Evolutionary conservation across 352 stramenopile genomes (phyloP), one percentile per base, ranked within the genome.

Genomic region (Aphanomyces stellatus): DNA sequence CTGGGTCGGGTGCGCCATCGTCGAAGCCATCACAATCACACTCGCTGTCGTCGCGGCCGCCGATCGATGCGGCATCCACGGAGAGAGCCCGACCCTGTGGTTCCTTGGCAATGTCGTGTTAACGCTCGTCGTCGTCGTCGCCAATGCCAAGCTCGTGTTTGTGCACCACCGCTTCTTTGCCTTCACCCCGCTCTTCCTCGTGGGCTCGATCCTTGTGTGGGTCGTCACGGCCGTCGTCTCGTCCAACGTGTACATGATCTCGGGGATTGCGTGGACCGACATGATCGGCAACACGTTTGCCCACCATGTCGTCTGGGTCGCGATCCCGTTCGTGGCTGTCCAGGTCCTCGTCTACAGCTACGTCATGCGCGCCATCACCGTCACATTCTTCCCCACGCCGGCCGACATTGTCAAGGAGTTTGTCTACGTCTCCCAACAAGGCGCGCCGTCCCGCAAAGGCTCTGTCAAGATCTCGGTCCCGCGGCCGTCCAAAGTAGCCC

Each of bases 41-140:
- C 75, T 88, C 10, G 62, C 90, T 8, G 73, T 74, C 1, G 64
- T 89, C 30, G 30, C 79, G 35, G 69, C 75, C 15, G 59, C 90
- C 46, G 46, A 77, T 7, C 62, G 62, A 2, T 51, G 25, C 34
- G 79, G 76, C 4, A 71, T 74, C 30, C 31, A 60, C 48, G 84
- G 73, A 5, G 57, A 51, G 1, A 86, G 63, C 59, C 76, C 73
- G 5, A 76, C 75, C 4, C 90, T 94, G 80, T 94, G 85, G 85
- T 66, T 92, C 8, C 56, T 88, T 40, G 83, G 85, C 22, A 91
- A 90, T 67, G 75, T 91, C 30, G 82, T 90, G 42, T 90, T 94
- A 60, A 91, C 85, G 6, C 57, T 92, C 6, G 80, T 94, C 11
- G 82, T 92, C 24, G 69, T 89, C 3, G 72, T 86, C 42, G 83